These are phyloP conservation scores for Penicillium sp. DNA, from an alignment of 2,329 filamentous ascomycete genomes.

Conservation along the genomic window DNA sequence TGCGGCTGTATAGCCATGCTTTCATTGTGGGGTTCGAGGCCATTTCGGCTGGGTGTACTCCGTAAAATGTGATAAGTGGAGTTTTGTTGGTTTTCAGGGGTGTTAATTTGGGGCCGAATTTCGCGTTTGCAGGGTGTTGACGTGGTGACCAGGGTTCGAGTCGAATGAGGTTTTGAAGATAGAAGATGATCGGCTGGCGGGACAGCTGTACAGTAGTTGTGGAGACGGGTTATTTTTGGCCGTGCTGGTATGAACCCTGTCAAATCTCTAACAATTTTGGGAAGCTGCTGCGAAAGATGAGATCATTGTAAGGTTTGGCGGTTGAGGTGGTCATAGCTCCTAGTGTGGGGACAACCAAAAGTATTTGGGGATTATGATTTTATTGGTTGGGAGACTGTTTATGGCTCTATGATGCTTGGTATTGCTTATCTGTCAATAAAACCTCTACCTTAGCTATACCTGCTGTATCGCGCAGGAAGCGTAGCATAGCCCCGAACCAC, in stretches of 20 bases:
- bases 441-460: conserved; percentile 10
- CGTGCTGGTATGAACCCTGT: neutral
- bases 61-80: neutral
- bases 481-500: conserved; percentile 8
- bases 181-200: neutral
- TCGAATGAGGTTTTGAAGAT: neutral
- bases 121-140: neutral
- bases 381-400: neutral
- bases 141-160: neutral
- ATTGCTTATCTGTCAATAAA: neutral
- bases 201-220: neutral
- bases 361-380: neutral
- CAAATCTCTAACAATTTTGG: neutral
- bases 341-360: neutral
- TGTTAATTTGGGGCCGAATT: neutral
- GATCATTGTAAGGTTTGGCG: neutral
- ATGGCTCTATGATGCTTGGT: neutral
- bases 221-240: neutral
- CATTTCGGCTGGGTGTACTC: neutral
- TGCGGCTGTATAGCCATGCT: conserved; percentile 58
- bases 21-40: conserved; percentile 45
- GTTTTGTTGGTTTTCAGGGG: neutral
- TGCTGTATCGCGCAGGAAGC: conserved; percentile 9
- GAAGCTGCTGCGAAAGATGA: neutral
- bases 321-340: conserved; percentile 11